Evolutionary conservation across 768 basidiomycete genomes (phyloP).

Genomic region (Mycena indigotica): DNA sequence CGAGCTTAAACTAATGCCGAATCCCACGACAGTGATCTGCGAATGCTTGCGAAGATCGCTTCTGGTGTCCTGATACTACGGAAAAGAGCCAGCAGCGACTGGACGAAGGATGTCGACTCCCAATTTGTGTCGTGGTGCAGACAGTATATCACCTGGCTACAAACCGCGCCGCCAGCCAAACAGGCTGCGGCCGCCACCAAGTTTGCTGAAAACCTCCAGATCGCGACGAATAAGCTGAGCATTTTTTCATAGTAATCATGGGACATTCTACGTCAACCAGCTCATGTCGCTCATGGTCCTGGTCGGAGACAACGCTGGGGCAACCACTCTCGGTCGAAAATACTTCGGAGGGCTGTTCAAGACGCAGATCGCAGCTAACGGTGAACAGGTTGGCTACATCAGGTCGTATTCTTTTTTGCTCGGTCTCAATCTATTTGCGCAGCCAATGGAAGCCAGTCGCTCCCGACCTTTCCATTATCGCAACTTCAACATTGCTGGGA

Average conservation of each 20-base stretch:
- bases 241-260: constrained; percentile 68
- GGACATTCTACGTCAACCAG: constrained; percentile 64
- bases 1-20: no score
- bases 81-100: constrained; percentile 48
- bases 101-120: constrained; percentile 55
- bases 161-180: constrained; percentile 48
- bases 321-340: constrained; percentile 45
- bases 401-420: not conserved
- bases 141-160: constrained; percentile 60
- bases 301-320: constrained; percentile 51
- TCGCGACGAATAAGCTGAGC: no score
- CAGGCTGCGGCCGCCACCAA: constrained; percentile 50
- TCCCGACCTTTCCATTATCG: constrained; percentile 71
- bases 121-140: constrained; percentile 53
- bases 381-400: constrained; percentile 50
- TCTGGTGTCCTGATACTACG: constrained; percentile 57
- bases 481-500: constrained; percentile 67
- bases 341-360: constrained; percentile 56
- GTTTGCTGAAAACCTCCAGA: no score
- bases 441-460: constrained; percentile 65
- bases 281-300: constrained; percentile 59
- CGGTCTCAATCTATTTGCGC: not conserved
- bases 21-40: constrained; percentile 50
- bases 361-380: constrained; percentile 54
- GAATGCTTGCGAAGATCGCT: constrained; percentile 57